These are phyloP conservation scores for Pistacia atlantica DNA, from an alignment of 345 rosid genomes.

Conservation along the genomic window DNA sequence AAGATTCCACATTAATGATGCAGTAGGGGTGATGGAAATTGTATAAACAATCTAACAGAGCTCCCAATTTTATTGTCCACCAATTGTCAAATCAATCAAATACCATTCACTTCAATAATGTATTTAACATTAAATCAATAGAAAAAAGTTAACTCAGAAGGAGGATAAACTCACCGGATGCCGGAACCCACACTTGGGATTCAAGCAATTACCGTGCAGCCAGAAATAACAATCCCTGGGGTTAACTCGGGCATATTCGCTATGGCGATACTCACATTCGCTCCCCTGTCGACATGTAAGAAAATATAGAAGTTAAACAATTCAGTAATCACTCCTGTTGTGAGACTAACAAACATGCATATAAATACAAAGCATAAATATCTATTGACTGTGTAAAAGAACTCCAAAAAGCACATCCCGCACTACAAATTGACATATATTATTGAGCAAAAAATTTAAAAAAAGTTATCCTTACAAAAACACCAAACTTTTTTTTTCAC, in stretches of 20 bases:
- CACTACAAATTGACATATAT: too few relatives aligned
- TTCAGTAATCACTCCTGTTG: not conserved
- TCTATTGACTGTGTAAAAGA: not conserved
- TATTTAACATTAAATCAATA: not conserved
- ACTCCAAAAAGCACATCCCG: not conserved
- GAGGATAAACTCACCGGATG: constrained; percentile 77
- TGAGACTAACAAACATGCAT: not conserved
- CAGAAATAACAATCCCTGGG: constrained; percentile 96
- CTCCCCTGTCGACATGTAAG: constrained; percentile 54
- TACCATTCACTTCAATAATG: not conserved
- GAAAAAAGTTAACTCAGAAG: not conserved
- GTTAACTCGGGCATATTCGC: constrained; percentile 90
- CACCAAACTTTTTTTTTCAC: not conserved
- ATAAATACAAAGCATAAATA: not conserved
- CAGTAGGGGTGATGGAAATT: not conserved
- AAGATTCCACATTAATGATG: constrained; percentile 9
- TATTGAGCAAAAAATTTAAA: too few relatives aligned
- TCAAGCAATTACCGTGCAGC: constrained; percentile 91
- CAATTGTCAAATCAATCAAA: not conserved
- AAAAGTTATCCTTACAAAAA: too few relatives aligned
- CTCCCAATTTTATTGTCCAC: not conserved
- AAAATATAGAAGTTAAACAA: constrained; percentile 5
- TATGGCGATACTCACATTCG: constrained; percentile 97
- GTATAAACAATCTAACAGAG: not conserved
- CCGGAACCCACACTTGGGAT: constrained; percentile 88